Percentiles rank a stretch among this genome's conserved stretches.
These are phyloP conservation scores for Gloeostereum incarnatum DNA, from an alignment of 768 basidiomycete genomes.

Conservation along the genomic window DNA sequence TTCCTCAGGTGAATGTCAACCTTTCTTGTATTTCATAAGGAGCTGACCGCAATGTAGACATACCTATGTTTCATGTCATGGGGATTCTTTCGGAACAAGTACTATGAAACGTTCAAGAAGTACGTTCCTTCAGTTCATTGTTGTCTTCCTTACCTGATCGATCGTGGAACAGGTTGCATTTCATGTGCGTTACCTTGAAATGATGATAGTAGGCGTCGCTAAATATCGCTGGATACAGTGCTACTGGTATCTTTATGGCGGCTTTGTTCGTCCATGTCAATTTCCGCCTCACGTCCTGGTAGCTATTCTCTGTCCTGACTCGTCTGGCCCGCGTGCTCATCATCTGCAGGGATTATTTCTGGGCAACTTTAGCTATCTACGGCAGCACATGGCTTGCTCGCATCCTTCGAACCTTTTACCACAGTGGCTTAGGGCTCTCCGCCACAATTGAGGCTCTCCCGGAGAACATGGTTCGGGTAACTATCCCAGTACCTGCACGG, in stretches of 20 bases:
- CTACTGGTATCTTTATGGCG: constrained; percentile 21
- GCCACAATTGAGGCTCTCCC: constrained; percentile 17
- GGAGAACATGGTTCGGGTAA: constrained; percentile 14
- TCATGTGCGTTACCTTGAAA: constrained; percentile 8
- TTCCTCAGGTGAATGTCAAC: constrained; percentile 15
- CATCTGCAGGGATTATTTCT: constrained; percentile 19
- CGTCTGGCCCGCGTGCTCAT: background rate
- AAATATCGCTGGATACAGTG: constrained; percentile 8
- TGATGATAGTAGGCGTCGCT: background rate
- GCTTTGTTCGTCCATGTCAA: constrained; percentile 23
- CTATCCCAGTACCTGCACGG: constrained; percentile 12
- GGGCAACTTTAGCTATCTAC: constrained; percentile 19
- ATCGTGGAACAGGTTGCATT: constrained; percentile 10
- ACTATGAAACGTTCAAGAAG: constrained; percentile 25
- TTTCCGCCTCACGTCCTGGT: constrained; percentile 19
- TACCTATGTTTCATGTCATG: constrained; percentile 19
- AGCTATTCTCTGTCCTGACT: background rate
- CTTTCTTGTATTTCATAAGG: background rate
- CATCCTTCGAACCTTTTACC: constrained; percentile 15
- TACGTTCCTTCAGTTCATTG: constrained; percentile 1
- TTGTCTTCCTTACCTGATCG: background rate
- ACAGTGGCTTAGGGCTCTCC: constrained; percentile 12
- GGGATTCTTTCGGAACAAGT: constrained; percentile 19
- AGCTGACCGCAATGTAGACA: constrained; percentile 9
- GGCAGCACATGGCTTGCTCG: constrained; percentile 16